Evolutionary conservation across 2,329 filamentous ascomycete species (phyloP).

Genomic region (Septoria petroselini): DNA sequence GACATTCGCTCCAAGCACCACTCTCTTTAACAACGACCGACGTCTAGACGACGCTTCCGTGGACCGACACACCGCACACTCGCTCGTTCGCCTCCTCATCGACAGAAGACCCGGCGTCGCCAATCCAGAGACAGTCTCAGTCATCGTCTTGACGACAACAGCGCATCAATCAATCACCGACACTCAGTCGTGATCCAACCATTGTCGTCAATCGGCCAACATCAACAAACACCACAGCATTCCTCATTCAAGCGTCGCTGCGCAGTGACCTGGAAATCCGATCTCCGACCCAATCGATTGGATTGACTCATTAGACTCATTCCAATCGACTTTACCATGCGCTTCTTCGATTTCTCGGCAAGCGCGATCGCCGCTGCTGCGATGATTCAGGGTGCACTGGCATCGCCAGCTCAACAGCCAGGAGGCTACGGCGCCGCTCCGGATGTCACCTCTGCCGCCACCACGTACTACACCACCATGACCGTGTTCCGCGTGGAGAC

Average conservation of each 20-base stretch:
- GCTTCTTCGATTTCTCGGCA: constrained; percentile 28
- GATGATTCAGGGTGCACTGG: constrained; percentile 18
- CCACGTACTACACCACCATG: constrained; percentile 30
- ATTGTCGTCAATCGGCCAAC: constrained; percentile 4
- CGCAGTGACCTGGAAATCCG: constrained; percentile 15
- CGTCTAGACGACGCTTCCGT: constrained; percentile 19
- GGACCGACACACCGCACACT: background rate
- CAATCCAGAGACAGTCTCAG: constrained; percentile 21
- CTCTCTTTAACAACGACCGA: constrained; percentile 10
- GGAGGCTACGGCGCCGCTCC: constrained; percentile 11
- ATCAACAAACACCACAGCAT: constrained; percentile 18
- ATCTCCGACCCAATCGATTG: constrained; percentile 10
- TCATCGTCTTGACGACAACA: constrained; percentile 21
- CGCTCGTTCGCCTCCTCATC: constrained; percentile 15
- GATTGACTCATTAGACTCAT: constrained; percentile 21
- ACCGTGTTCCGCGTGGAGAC: constrained; percentile 32
- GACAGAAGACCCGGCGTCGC: constrained; percentile 20
- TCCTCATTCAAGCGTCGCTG: constrained; percentile 18
- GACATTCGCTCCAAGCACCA: constrained; percentile 3
- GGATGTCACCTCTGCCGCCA: constrained; percentile 22
- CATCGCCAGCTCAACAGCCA: constrained; percentile 11
- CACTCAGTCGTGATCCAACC: constrained; percentile 5
- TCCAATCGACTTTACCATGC: constrained; percentile 24
- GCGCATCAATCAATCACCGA: constrained; percentile 14
- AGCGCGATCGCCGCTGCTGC: constrained; percentile 23